Evolutionary conservation across 129 eudicot genomes (phyloP), one percentile per base, ranked within the genome.

Genomic region (Gnaphalium uliginosum): DNA sequence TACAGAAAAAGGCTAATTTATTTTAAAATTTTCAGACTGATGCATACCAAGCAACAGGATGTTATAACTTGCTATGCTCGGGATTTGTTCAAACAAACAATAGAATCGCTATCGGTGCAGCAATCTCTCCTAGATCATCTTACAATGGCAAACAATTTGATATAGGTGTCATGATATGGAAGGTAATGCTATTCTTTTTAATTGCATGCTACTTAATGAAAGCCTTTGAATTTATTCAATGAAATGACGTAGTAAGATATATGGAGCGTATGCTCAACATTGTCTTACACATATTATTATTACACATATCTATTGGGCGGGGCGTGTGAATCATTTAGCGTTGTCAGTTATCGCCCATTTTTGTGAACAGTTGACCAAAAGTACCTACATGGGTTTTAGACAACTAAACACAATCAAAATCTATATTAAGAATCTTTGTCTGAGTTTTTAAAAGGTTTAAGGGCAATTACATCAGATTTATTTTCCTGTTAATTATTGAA

Each of bases 1-100:
- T 48, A 53, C 29, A 53, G 13, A 2, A 25, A 15, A 25, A 11
- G 53, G 41, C 69, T 79, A 78, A 58, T 58, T 22, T 35, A 41
- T 74, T 66, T 37, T 6, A 56, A 53, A 35, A 66, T 4, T 21
- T 64, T 48, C 83, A 94, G 99, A 88, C 93, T 27, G 99, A 94
- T 75, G 99, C 97, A 79, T 94, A 94, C 82, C 96, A 81, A 84
- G 83, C 97, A 35, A 94, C 99, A 0, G 99, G 99, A 69, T 94
- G 99, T 86, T 94, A 94, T 86, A 90, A 94, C 73, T 74, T 94
- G 70, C 78, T 94, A 58, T 94, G 99, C 77, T 94, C 99, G 18
- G 99, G 99, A 9, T 94, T 94, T 72, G 90, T 94, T 72, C 99
- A 94, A 81, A 94, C 95, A n/a, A 94, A 94, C 81, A 83, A 83